Base-by-base conservation (phyloP, 148 eudicot genomes). In the Rhododendron simsii region DNA sequence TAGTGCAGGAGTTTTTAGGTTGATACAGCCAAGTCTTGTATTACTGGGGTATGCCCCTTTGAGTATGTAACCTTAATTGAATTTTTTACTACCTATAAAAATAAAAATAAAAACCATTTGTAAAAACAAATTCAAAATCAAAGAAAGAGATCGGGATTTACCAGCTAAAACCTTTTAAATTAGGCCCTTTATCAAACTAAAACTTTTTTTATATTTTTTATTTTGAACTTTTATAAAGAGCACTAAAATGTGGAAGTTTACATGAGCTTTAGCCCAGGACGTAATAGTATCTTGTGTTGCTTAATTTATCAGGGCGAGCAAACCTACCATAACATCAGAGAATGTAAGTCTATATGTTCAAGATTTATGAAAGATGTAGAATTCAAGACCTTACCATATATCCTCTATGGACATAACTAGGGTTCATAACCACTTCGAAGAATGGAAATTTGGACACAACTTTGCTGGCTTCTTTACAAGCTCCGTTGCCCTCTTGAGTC, bases 341-440 rank as follows among this genome's bases (percentile, higher is more conserved):
- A 41, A 78, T 39, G 81, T 20, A 14, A 69, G 37, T 71, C 15
- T 23, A 44, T 20, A 44, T 20, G n/a, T 39, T 41, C 33, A 9
- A 23, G 30, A 7, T 44, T 21, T 10, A 20, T 12, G 2, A 39
- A 77, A 41, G 7, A 75, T 55, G 30, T 8, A 37, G 23, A 47
- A 69, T 51, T 63, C 44, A 44, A 55, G 65, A 81, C 84, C 71
- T 81, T 81, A 86, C 87, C 84, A 86, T 10, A n/a, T 7, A 7
- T 0, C 59, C 53, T 7, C 8, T 20, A 2, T 23, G 16, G 6
- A 81, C 1, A 65, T 86, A 81, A 53, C 28, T 26, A 26, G 28
- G 55, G 3, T 11, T 53, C 81, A 86, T 81, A 55, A 81, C 55
- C 53, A 86, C 78, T 81, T 69, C 15, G 57, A 81, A 86, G 74